A percentile compares a stretch with the other conserved stretches of the same genome.
Evolutionary conservation across 2,329 filamentous ascomycete species (phyloP).

Genomic region (Parasarocladium wereldwijsianum): DNA sequence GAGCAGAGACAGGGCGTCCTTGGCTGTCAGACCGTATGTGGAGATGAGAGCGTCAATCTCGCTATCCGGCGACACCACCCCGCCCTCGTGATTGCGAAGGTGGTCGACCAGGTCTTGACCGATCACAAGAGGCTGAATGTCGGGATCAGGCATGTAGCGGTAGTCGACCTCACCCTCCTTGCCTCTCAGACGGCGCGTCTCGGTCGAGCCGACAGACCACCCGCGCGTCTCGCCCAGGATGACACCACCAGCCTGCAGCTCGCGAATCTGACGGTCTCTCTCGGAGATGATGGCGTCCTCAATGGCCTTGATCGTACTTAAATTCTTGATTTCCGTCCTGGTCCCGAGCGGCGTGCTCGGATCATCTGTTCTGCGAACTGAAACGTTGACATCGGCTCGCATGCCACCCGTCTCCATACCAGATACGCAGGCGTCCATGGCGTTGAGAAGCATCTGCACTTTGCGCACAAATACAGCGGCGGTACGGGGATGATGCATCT

Average conservation of each 20-base stretch:
- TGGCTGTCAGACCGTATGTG: slow-evolving; percentile 54
- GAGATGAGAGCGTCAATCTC: slow-evolving; percentile 47
- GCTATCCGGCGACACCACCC: slow-evolving; percentile 59
- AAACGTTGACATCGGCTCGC: slow-evolving; percentile 91
- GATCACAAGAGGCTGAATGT: slow-evolving; percentile 68
- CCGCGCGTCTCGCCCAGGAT: slow-evolving; percentile 82
- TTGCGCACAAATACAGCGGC: slow-evolving; percentile 84
- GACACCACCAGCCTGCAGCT: slow-evolving; percentile 60
- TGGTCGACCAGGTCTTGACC: slow-evolving; percentile 52
- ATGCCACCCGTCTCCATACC: slow-evolving; percentile 91
- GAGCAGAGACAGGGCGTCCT: slow-evolving; percentile 72
- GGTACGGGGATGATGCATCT: slow-evolving; percentile 75
- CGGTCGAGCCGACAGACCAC: slow-evolving; percentile 73
- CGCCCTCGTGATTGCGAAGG: slow-evolving; percentile 45
- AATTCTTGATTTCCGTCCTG: slow-evolving; percentile 92
- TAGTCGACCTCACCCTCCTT: slow-evolving; percentile 98
- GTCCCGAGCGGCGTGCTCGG: slow-evolving; percentile 47
- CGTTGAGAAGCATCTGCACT: slow-evolving; percentile 64
- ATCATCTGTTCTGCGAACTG: slow-evolving; percentile 49
- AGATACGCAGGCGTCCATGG: slow-evolving; percentile 71
- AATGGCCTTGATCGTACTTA: slow-evolving; percentile 87
- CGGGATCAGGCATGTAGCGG: slow-evolving; percentile 94
- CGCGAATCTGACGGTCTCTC: slow-evolving; percentile 69
- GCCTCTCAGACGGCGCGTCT: slow-evolving; percentile 68
- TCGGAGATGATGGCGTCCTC: slow-evolving; percentile 91